Percentiles rank a stretch among this genome's conserved stretches.
Evolutionary conservation across 805 yeast species (phyloP).

Genomic region (Yarrowia deformans): DNA sequence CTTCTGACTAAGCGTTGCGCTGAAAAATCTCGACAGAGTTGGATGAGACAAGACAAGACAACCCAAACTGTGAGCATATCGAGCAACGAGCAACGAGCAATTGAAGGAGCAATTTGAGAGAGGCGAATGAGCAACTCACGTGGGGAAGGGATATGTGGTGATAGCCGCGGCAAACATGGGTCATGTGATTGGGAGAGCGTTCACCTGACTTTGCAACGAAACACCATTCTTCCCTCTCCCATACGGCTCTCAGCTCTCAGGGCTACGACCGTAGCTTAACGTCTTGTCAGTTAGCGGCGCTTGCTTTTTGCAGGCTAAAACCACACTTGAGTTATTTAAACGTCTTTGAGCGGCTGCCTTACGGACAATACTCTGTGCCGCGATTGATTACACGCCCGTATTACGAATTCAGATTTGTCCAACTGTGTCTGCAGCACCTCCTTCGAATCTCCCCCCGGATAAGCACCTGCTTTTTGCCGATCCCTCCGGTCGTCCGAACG

Average conservation of each 20-base stretch:
- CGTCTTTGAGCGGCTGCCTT: no score
- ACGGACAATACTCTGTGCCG: no score
- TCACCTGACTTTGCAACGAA: neutral
- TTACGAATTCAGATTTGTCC: no score
- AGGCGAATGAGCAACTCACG: neutral
- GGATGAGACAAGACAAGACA: neutral
- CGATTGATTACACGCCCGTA: no score
- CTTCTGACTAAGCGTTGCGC: constrained; percentile 15
- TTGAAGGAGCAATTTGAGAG: neutral
- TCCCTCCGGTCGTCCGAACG: constrained; percentile 26
- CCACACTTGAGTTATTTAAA: constrained; percentile 5
- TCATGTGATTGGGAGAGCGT: neutral
- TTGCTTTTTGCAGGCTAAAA: constrained; percentile 4
- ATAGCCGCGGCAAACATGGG: neutral
- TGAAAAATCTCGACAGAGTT: constrained; percentile 7
- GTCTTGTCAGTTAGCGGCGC: neutral
- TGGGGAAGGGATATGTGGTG: neutral
- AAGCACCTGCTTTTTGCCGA: neutral
- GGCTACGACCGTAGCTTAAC: neutral
- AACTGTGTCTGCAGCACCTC: no score
- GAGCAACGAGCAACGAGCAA: constrained; percentile 10
- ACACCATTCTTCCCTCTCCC: no score
- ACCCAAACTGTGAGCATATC: constrained; percentile 27
- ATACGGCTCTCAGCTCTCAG: constrained; percentile 4
- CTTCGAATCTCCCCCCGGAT: constrained; percentile 4